phyloP scores from a whole-genome alignment of 2,329 filamentous ascomycete genomes.

The Incumbomyces delicatus region DNA sequence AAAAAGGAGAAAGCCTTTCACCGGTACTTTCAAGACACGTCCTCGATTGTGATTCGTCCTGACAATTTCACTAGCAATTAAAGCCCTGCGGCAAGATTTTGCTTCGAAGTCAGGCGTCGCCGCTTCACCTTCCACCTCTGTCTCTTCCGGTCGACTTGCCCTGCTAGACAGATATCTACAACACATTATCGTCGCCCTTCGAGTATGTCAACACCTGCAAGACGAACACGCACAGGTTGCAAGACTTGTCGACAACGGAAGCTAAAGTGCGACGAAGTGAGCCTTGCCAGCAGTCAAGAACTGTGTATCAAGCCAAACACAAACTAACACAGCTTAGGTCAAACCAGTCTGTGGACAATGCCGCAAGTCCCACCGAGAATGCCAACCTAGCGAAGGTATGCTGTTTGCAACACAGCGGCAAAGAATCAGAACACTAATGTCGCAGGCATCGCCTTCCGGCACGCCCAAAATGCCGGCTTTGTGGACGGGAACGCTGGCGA shows the following conservation, averaged over 20 bases:
- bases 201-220: not conserved
- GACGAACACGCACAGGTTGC: constrained; percentile 19
- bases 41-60: no score
- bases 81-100: no score
- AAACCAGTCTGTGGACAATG: constrained; percentile 18
- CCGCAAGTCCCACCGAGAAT: constrained; percentile 16
- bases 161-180: no score
- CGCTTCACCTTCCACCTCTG: no score
- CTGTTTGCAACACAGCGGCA: not conserved
- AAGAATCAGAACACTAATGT: not conserved
- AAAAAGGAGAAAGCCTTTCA: no score
- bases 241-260: constrained; percentile 19
- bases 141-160: no score
- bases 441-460: constrained; percentile 52
- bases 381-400: constrained; percentile 17
- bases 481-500: constrained; percentile 10
- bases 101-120: no score
- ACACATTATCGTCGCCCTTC: no score
- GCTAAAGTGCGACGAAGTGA: constrained; percentile 22
- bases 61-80: no score
- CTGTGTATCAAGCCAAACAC: not conserved
- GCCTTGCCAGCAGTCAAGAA: not conserved
- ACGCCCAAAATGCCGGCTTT: constrained; percentile 51
- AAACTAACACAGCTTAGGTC: constrained; percentile 4
- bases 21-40: no score